Conservation (phyloP, 257 asterid species). For the Solanum dulcamara region DNA sequence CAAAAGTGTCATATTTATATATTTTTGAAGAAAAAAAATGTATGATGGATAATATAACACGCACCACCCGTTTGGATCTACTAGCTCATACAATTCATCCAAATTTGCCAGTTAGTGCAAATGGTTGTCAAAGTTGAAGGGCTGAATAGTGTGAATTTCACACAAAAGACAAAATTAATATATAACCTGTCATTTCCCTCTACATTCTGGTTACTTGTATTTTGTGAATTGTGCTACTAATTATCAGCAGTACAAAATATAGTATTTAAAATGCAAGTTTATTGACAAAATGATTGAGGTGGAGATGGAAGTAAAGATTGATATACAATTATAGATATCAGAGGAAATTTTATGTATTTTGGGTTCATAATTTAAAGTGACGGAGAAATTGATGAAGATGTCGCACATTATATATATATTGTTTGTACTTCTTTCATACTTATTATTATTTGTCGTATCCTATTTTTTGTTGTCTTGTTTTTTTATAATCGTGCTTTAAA, state of each 20-base stretch:
- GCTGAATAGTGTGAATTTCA: background rate
- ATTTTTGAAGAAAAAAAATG: conserved; percentile 14
- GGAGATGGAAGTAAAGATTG: background rate
- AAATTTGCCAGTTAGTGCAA: conserved; percentile 6
- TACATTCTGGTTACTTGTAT: background rate
- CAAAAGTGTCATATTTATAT: background rate
- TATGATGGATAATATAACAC: conserved; percentile 11
- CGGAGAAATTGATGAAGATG: background rate
- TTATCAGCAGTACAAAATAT: background rate
- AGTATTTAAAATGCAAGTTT: background rate
- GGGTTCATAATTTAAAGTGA: background rate
- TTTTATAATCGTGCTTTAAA: too few relatives aligned
- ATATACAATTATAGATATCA: background rate
- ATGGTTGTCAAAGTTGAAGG: background rate
- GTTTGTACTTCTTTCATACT: too few relatives aligned
- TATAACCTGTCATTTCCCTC: background rate
- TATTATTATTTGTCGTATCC: too few relatives aligned
- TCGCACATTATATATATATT: too few relatives aligned
- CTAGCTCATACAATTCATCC: background rate
- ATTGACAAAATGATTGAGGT: background rate
- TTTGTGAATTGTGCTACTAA: background rate
- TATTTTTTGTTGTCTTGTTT: background rate
- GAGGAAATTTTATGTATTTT: background rate
- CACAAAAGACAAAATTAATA: background rate
- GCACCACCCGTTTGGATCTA: conserved; percentile 15